Evolutionary conservation across 352 stramenopile species (phyloP).

Genomic region (Globisporangium sylvaticum): DNA sequence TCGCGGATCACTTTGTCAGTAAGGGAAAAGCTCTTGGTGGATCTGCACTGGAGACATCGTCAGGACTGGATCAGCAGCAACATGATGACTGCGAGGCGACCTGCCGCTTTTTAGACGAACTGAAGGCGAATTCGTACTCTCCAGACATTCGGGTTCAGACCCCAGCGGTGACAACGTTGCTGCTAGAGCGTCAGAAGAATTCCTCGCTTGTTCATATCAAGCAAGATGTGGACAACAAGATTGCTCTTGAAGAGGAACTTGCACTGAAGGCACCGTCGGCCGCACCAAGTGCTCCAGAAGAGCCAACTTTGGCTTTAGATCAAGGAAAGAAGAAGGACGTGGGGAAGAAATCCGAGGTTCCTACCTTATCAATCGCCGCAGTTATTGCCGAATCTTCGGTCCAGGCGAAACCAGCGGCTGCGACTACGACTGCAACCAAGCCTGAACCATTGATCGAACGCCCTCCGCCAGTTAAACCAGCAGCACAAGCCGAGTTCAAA

Average conservation of each 20-base stretch:
- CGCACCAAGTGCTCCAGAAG: background rate
- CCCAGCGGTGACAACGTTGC: slow-evolving; percentile 14
- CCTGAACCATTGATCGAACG: background rate
- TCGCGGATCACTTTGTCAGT: background rate
- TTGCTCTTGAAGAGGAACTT: background rate
- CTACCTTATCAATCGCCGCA: background rate
- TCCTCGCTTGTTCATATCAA: background rate
- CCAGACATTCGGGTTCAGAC: slow-evolving; percentile 4
- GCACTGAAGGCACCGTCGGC: background rate
- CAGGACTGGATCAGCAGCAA: background rate
- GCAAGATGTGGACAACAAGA: background rate
- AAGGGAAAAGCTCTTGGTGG: background rate
- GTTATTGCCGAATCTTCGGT: background rate
- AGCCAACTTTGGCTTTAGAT: background rate
- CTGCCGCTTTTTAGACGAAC: background rate
- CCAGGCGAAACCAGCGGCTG: background rate
- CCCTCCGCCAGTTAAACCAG: background rate
- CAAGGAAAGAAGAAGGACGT: background rate
- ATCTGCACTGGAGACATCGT: background rate
- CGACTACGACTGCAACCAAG: background rate
- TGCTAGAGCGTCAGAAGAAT: slow-evolving; percentile 9
- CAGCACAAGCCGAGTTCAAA: background rate
- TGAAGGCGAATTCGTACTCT: slow-evolving; percentile 8
- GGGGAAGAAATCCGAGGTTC: background rate
- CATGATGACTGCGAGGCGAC: background rate